phyloP scores from a whole-genome alignment of 306 rosid species.

The Vigna reflexopilosa region DNA sequence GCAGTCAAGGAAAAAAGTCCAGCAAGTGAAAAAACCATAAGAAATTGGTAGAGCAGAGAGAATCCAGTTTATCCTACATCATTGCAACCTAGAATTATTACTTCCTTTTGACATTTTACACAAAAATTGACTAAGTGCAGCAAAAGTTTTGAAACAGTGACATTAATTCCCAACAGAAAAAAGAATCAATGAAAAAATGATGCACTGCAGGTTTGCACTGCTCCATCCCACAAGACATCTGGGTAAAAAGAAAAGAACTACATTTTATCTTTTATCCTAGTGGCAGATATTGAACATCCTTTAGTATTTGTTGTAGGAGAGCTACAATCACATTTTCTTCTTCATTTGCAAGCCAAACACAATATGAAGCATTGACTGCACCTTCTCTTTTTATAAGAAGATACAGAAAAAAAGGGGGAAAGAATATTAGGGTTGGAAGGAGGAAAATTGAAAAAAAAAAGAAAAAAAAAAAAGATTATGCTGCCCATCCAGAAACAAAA shows the following conservation, averaged over 20 bases:
- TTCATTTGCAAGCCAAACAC: slow-evolving; percentile 80
- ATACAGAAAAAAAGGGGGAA: slow-evolving; percentile 47
- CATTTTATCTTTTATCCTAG: slow-evolving; percentile 82
- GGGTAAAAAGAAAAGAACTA: slow-evolving; percentile 57
- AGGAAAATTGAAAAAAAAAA: slow-evolving; percentile 28
- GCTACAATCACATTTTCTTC: slow-evolving; percentile 92
- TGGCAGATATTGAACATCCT: slow-evolving; percentile 82
- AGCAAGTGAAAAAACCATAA: neutral
- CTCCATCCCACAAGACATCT: slow-evolving; percentile 76
- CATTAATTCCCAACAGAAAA: slow-evolving; percentile 64
- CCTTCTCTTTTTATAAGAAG: slow-evolving; percentile 66
- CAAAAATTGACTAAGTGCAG: slow-evolving; percentile 43
- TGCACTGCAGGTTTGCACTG: slow-evolving; percentile 76
- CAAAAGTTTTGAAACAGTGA: slow-evolving; percentile 49
- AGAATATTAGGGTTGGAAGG: slow-evolving; percentile 56
- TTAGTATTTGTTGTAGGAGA: slow-evolving; percentile 76
- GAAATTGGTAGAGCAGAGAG: slow-evolving; percentile 26
- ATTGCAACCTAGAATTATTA: slow-evolving; percentile 45
- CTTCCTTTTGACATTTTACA: slow-evolving; percentile 49
- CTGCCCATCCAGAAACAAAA: slow-evolving; percentile 73
- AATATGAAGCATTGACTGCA: slow-evolving; percentile 63
- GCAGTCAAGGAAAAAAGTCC: neutral
- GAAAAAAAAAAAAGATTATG: slow-evolving; percentile 1
- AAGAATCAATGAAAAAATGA: slow-evolving; percentile 90
- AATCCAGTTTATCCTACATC: slow-evolving; percentile 45